Conservation (phyloP, 805 yeast genomes). For the Candida xyloterini region DNA sequence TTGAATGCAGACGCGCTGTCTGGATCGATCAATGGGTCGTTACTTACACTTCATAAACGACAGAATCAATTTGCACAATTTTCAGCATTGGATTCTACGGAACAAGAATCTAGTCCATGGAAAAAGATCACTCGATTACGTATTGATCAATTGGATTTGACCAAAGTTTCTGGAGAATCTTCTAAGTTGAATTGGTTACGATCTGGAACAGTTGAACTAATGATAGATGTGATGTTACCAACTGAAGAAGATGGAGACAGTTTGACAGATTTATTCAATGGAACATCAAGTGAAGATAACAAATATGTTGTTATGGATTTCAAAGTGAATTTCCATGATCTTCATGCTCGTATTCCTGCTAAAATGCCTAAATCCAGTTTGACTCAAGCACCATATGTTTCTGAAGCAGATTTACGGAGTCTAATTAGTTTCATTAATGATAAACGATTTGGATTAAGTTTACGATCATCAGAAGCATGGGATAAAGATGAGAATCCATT, state of each 20-base stretch:
- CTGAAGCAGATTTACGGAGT: conserved; percentile 58
- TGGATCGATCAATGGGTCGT: conserved; percentile 71
- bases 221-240: conserved; percentile 74
- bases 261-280: conserved; percentile 14
- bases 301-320: conserved; percentile 67
- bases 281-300: conserved; percentile 25
- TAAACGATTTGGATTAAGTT: conserved; percentile 32
- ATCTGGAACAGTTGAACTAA: conserved; percentile 65
- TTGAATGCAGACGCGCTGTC: conserved; percentile 68
- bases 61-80: conserved; percentile 55
- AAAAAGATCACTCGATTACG: conserved; percentile 48
- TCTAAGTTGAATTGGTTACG: conserved; percentile 68
- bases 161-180: conserved; percentile 23
- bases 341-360: conserved; percentile 54
- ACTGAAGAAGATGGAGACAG: conserved; percentile 35
- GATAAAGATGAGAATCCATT: conserved; percentile 25
- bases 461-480: conserved; percentile 10
- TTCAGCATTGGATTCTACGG: conserved; percentile 27
- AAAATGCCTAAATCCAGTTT: conserved; percentile 48
- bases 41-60: conserved; percentile 74
- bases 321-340: conserved; percentile 59
- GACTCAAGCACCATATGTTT: conserved; percentile 52
- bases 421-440: conserved; percentile 60
- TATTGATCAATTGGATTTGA: conserved; percentile 37
- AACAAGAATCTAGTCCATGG: conserved; percentile 41